Evolutionary conservation across 192 early-diverging fungal species (phyloP), one percentile per base, ranked within the genome.

Genomic region (Coemansia sp.): DNA sequence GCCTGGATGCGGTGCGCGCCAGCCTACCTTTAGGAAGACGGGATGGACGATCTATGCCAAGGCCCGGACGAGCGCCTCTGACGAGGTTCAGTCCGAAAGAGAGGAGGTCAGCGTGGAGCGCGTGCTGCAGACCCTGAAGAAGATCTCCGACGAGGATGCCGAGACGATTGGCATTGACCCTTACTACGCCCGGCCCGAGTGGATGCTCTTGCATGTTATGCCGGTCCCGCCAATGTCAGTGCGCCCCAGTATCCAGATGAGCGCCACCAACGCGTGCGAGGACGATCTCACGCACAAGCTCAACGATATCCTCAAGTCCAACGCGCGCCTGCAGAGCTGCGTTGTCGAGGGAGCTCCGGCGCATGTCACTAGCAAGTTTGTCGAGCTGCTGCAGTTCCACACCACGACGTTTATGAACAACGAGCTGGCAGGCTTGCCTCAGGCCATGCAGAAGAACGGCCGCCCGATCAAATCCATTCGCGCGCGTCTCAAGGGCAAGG

Each of bases 381-480:
- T 95, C 64, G 76, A 87, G 26, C 72, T 97, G 48, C 82, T 98
- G 45, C 94, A 93, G 88, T 97, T 90, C 81, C 96, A 99, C 71
- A 89, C 93, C 46, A 94, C 95, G 7, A 98, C 97, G 40, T 92
- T 93, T 65, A 97, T 99, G 95, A 94, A 98, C 75, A 99, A 99
- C 78, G 94, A 97, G 46, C 87, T 93, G 67, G 87, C 93, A 35
- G 95, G 95, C 24, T 85, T 96, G 71, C 97, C 96, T 9, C 87
- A 89, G 73, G 88, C 94, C 34, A 76, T 90, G 65, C 96, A 98
- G 75, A 95, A 94, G 71, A 93, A 93, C 51, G 95, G 95, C 37
- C 84, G 97, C 81, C 93, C 95, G 46, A 89, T 95, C 59, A 99
- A 99, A 73, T 91, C 94, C 20, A 97, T 99, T 63, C 89, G 96